Evolutionary conservation across 129 eudicot species (phyloP), one percentile per base, ranked within the genome.

Genomic region (Logfia minima): DNA sequence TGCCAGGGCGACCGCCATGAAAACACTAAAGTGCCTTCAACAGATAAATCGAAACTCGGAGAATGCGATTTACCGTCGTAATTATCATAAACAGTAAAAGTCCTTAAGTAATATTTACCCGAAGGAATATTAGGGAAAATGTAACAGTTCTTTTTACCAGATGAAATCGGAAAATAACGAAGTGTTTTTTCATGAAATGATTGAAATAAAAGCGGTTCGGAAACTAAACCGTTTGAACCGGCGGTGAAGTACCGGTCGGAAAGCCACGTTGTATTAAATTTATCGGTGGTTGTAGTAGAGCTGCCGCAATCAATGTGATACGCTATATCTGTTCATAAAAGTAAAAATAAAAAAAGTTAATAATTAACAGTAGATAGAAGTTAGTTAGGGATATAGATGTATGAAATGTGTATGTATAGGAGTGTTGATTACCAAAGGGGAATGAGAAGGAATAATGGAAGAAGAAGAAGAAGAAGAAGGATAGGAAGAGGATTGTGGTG

Each of bases 71-170:
- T 89, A 4, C 96, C 99, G 76, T 95, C 89, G 79, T 83, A 95
- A 68, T 91, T 95, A 56, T 95, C 99, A 68, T 95, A 95, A 10
- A 95, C 99, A 6, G 90, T 95, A 76, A 91, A 95, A 0, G 96
- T 89, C 14, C 90, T 88, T 74, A 91, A 75, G 58, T 77, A 78
- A 66, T 78, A 95, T 26, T 89, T 87, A 28, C 91, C 93, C 58
- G 34, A 2, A 9, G 90, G 84, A 35, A 82, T 70, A 52, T 75
- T 72, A 31, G 98, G 92, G 74, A 93, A 68, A 16, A 86, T 67
- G 89, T 95, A 95, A 88, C 99, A 95, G 61, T 95, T 95, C 67
- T 95, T 95, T 69, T 92, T 92, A 53, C 97, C 97, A 29, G 92
- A 83, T 21, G 95, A 77, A 48, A 90, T 77, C 1, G 99, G 97